Evolutionary conservation across 1,284 basidiomycete species (phyloP), one percentile per base, ranked within the genome.

Genomic region (Trichosporon sp.): DNA sequence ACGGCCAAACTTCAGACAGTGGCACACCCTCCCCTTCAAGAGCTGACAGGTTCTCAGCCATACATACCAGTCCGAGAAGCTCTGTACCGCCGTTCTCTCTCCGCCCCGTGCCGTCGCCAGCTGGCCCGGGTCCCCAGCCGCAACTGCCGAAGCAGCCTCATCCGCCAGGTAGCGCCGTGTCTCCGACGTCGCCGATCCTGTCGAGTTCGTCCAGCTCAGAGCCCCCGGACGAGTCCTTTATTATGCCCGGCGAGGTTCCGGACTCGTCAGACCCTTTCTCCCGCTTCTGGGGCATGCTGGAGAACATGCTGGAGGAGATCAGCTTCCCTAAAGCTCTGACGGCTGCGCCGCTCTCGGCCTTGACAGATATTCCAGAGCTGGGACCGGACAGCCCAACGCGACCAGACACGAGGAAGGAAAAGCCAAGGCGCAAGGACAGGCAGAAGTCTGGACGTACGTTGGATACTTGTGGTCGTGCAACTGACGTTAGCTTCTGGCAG

Each of bases 211-310:
- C 76, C 1, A 74, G 74, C 10, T 71, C 70, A 1, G 71, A 72
- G 9, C 62, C 70, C 0, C 70, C 70, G 36, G 67, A 66, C 19
- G 76, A 76, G 60, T 73, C 71, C 2, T 78, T 70, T 56, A 60
- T 76, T 19, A 64, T 77, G 37, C 71, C 75, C 1, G 75, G 74
- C 1, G 68, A 68, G 4, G 57, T 68, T 1, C 74, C 78, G 2
- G 77, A 78, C 36, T 72, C 73, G 0, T 60, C 73, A 1, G 80
- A 81, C 61, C 79, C 79, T 4, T 81, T 81, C 65, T 70, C 68
- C 1, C 63, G 77, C n/a, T 81, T 81, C 66, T 81, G 80, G 80
- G 77, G 74, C 8, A 76, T 76, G 68, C 65, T 81, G 21, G 79
- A 81, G 61, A 79, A 76, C 54, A 75, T 75, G 69, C 60, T 78